Evolutionary conservation across 495 filamentous ascomycete genomes (phyloP).

Genomic region (Penicillium canariense): DNA sequence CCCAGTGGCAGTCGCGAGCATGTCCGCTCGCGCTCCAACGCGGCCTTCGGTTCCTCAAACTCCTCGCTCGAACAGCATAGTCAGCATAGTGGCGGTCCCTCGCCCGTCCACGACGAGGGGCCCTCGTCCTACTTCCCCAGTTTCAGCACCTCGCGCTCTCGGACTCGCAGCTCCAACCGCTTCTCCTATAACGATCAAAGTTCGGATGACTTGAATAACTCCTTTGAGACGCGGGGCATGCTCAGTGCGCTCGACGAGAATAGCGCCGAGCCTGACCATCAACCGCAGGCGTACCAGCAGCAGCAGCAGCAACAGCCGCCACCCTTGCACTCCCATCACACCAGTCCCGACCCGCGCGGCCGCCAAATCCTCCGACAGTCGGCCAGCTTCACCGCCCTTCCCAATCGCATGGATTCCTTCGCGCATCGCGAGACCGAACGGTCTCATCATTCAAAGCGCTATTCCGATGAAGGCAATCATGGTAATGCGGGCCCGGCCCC

Average conservation of each 20-base stretch:
- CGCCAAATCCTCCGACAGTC: constrained; percentile 68
- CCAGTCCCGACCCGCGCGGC: constrained; percentile 56
- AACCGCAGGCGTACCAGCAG: constrained; percentile 31
- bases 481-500: constrained; percentile 35
- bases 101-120: constrained; percentile 44
- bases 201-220: constrained; percentile 68
- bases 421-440: constrained; percentile 36
- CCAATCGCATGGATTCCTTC: constrained; percentile 58
- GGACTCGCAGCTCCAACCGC: constrained; percentile 39
- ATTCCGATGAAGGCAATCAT: constrained; percentile 77
- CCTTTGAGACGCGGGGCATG: constrained; percentile 63
- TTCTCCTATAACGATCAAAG: constrained; percentile 59
- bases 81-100: constrained; percentile 40
- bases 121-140: constrained; percentile 30
- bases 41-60: constrained; percentile 49
- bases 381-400: constrained; percentile 67
- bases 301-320: constrained; percentile 29
- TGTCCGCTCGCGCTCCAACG: constrained; percentile 49
- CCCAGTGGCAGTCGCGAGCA: constrained; percentile 45
- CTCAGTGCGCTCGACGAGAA: constrained; percentile 62
- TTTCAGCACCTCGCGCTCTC: constrained; percentile 29
- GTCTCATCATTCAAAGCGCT: constrained; percentile 65
- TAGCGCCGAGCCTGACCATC: constrained; percentile 49
- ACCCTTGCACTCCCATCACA: constrained; percentile 53
- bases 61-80: constrained; percentile 45